phyloP scores from a whole-genome alignment of 768 basidiomycete genomes.

The Lentinula sp. region DNA sequence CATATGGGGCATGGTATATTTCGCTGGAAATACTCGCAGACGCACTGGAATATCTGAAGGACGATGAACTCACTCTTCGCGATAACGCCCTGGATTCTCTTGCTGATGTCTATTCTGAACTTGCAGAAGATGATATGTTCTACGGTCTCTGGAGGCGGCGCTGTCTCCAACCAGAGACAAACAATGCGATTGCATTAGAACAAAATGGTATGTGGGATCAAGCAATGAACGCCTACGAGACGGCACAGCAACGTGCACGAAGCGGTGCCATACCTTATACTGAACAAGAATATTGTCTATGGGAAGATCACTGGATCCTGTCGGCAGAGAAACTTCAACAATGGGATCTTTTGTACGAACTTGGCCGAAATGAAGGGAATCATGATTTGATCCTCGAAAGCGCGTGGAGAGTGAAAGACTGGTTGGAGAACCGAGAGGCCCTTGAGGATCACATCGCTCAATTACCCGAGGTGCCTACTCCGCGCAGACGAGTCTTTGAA shows the following conservation, averaged over 20 bases:
- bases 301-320: conserved; percentile 99
- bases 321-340: conserved; percentile 95
- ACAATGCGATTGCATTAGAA: conserved; percentile 82
- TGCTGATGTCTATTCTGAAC: conserved; percentile 91
- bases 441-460: conserved; percentile 78
- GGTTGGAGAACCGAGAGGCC: conserved; percentile 72
- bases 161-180: conserved; percentile 84
- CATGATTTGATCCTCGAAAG: conserved; percentile 91
- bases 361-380: conserved; percentile 84
- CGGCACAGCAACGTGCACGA: conserved; percentile 81
- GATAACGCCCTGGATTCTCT: conserved; percentile 88
- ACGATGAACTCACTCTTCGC: conserved; percentile 72
- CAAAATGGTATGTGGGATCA: conserved; percentile 98
- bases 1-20: conserved; percentile 94
- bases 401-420: conserved; percentile 92
- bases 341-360: conserved; percentile 92
- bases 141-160: conserved; percentile 95
- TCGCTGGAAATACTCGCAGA: conserved; percentile 79
- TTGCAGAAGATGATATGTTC: conserved; percentile 95
- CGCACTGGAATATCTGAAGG: conserved; percentile 72
- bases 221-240: conserved; percentile 83
- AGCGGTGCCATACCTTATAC: conserved; percentile 81
- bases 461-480: conserved; percentile 84
- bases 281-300: conserved; percentile 93
- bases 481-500: conserved; percentile 96